A percentile compares a stretch with the other conserved stretches of the same genome.
These are phyloP conservation scores for Phytophthora fragariaefolia DNA, from an alignment of 352 stramenopile genomes.

Conservation along the genomic window DNA sequence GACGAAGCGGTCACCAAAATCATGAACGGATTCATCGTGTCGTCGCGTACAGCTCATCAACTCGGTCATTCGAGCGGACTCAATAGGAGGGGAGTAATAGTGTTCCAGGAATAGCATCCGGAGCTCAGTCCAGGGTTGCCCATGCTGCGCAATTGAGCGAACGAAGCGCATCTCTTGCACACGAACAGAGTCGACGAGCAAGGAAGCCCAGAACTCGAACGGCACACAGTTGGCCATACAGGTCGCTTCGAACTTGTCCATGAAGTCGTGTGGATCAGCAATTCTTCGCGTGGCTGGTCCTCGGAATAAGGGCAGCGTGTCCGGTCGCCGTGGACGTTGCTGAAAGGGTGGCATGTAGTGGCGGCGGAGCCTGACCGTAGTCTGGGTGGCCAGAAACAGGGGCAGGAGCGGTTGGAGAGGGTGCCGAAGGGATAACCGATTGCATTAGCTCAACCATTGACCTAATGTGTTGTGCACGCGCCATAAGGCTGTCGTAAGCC, in stretches of 20 bases:
- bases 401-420: neutral
- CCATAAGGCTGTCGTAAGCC: neutral
- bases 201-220: slow-evolving; percentile 2
- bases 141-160: neutral
- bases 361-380: neutral
- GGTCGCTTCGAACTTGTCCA: slow-evolving; percentile 5
- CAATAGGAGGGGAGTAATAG: slow-evolving; percentile 5
- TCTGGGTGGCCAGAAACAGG: neutral
- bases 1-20: slow-evolving; percentile 6
- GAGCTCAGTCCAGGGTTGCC: neutral
- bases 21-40: neutral
- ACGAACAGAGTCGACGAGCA: slow-evolving; percentile 2
- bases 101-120: neutral
- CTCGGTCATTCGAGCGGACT: neutral
- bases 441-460: slow-evolving; percentile 4
- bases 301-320: slow-evolving; percentile 1
- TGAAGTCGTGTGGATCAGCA: slow-evolving; percentile 1
- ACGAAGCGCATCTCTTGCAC: slow-evolving; percentile 11
- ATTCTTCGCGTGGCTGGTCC: slow-evolving; percentile 1
- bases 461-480: neutral
- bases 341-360: neutral
- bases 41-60: neutral
- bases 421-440: neutral
- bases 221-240: slow-evolving; percentile 4
- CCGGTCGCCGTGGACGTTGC: neutral